A percentile compares a stretch with the other conserved stretches of the same genome.
These are phyloP conservation scores for Lecanicillium sp. DNA, from an alignment of 2,329 filamentous ascomycete genomes.

Conservation along the genomic window DNA sequence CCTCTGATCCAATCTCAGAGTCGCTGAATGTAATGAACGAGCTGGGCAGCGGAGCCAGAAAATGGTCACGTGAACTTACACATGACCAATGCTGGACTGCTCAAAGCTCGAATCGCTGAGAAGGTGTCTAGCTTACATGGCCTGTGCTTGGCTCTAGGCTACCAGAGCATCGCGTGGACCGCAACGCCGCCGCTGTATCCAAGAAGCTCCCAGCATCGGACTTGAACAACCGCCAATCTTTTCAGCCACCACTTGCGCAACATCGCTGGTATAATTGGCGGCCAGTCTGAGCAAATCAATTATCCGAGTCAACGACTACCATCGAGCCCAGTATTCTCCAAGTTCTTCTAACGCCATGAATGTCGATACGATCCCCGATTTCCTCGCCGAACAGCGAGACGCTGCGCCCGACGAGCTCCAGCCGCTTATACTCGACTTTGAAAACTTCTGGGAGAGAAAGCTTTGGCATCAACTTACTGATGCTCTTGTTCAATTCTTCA, in stretches of 20 bases:
- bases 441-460: constrained; percentile 97
- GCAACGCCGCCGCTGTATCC: background rate
- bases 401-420: constrained; percentile 82
- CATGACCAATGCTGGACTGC: background rate
- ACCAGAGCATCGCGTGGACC: constrained; percentile 3
- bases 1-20: background rate
- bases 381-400: constrained; percentile 86
- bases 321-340: background rate
- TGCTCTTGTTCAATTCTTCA: constrained; percentile 81
- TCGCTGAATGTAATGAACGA: constrained; percentile 5
- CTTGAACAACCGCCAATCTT: background rate
- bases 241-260: background rate
- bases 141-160: constrained; percentile 4
- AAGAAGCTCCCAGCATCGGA: background rate
- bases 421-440: constrained; percentile 81
- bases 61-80: background rate
- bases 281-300: background rate
- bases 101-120: background rate
- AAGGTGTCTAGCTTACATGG: background rate
- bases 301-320: background rate
- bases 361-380: constrained; percentile 81
- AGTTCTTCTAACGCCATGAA: constrained; percentile 53
- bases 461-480: constrained; percentile 99
- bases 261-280: background rate
- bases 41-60: background rate